Base-by-base conservation (phyloP, 2,329 filamentous ascomycete species). In the Diaporthe ampelina region DNA sequence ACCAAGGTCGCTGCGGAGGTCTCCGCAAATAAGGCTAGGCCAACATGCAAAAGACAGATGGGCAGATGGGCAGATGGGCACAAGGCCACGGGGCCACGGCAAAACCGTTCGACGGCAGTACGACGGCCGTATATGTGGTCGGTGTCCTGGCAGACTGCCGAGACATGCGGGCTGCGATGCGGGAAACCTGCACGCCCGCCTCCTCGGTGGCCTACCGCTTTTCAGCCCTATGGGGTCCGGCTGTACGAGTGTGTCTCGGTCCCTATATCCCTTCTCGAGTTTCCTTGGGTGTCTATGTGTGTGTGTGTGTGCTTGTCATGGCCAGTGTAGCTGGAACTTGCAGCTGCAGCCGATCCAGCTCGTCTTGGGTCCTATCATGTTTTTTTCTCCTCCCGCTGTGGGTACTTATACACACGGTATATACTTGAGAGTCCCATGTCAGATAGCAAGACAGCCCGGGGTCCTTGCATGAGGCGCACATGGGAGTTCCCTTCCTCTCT, bases 221-320 rank as follows among this genome's bases (percentile, higher is more conserved):
- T 43, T 75, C 74, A 75, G 74, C 74, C 74, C 74, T 75, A 75
- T 48, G 74, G 70, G 72, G 72, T 40, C 63, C 63, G 45, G 63
- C 63, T 73, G 65, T 69, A 43, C 43, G 45, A 63, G 57, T 50
- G 13, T 54, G 19, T n/a, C 29, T 29, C 29, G 24, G 29, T 7
- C n/a, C 32, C 35, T 32, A 17, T 13, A 54, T 56, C 37, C 61
- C 45, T 35, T 21, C 13, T 24, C 3, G 26, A 1, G 26, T 29
- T 10, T 63, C 6, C 29, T 50, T 8, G 2, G 19, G 61, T 67
- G 26, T 21, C 11, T 13, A 4, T 13, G 1, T 40, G 29, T 40
- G 10, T 37, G 3, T 40, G 37, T 13, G 10, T 40, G 37, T 13
- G 11, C 3, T 19, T 24, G 11, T 17, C 29, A 15, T 13, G 45